Base-by-base conservation (phyloP, 2,329 filamentous ascomycete genomes). In the Phialophora verrucosa region DNA sequence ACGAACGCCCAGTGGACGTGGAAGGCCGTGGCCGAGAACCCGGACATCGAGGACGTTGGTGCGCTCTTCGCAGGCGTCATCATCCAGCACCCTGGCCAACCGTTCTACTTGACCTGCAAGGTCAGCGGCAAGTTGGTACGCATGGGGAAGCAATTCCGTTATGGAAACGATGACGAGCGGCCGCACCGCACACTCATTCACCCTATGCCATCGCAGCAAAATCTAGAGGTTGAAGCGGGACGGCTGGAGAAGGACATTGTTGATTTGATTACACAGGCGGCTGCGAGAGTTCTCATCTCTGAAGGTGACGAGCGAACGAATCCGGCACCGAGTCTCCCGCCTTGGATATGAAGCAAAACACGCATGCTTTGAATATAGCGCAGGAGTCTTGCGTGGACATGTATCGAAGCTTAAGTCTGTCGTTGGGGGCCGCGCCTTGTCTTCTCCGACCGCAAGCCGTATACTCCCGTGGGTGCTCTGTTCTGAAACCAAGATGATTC, bases 1-100 rank as follows among this genome's bases (percentile, higher is more conserved):
- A 60, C 44, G 4, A 51, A 14, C 47, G 58, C 58, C 7, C 58
- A 60, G n/a, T 60, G 58, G 58, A 51, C 29, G 2, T 60, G 58
- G 58, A 53, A 60, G 14, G 47, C 58, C n/a, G 42, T 50, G 11
- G 42, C 58, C n/a, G 58, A 50, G 50, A 60, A 60, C 58, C 56
- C 56, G 17, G 56, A 59, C 38, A 59, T 59, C 35, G 56, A 59
- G 14, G 56, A 59, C 23, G 56, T 59, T 11, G 56, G 56, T 12
- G 32, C 51, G n/a, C 56, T 59, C 7, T 59, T 47, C 38, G 56
- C 56, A 1, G 56, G 56, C 27, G 20, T 59, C 35, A 47, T 59
- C 38, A 44, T 59, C 38, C 56, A 59, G 38, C 56, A 59, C 38
- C 56, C 56, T 3, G 56, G 56, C 38, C 56, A 59, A 29, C 56